phyloP scores from a whole-genome alignment of 2,329 filamentous ascomycete species.

The Cladophialophora yegresii region DNA sequence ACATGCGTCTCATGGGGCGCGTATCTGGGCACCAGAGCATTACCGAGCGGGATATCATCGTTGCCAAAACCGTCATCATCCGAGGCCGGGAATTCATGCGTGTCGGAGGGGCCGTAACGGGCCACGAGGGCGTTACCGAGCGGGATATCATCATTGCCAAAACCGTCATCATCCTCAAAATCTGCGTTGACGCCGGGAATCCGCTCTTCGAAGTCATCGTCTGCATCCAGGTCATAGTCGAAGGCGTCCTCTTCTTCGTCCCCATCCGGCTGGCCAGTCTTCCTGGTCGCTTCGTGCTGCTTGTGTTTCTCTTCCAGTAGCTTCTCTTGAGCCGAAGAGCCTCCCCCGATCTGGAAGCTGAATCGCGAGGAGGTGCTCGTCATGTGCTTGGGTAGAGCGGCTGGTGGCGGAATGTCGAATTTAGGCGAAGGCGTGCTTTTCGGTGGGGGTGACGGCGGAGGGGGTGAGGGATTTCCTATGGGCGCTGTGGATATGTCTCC shows the following conservation, averaged over 20 bases:
- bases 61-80: slow-evolving; percentile 43
- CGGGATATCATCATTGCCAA: slow-evolving; percentile 29
- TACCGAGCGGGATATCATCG: slow-evolving; percentile 9
- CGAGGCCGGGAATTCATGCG: slow-evolving; percentile 47
- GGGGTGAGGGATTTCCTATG: slow-evolving; percentile 24
- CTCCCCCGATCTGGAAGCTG: slow-evolving; percentile 64
- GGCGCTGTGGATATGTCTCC: slow-evolving; percentile 10
- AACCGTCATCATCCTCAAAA: slow-evolving; percentile 47
- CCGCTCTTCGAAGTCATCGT: slow-evolving; percentile 49
- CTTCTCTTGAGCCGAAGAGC: slow-evolving; percentile 61
- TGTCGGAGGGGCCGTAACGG: slow-evolving; percentile 18
- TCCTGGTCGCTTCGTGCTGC: slow-evolving; percentile 53
- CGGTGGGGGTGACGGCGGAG: slow-evolving; percentile 32
- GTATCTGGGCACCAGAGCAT: slow-evolving; percentile 26
- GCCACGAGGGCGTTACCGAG: slow-evolving; percentile 23
- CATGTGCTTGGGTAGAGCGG: slow-evolving; percentile 50
- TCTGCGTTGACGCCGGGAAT: slow-evolving; percentile 54
- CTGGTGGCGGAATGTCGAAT: slow-evolving; percentile 28
- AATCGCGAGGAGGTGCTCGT: slow-evolving; percentile 64
- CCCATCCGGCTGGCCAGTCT: slow-evolving; percentile 39
- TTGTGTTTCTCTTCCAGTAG: slow-evolving; percentile 65
- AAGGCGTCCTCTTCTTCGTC: slow-evolving; percentile 43
- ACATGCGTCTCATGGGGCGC: slow-evolving; percentile 6
- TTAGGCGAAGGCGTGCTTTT: slow-evolving; percentile 34
- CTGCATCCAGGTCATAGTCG: slow-evolving; percentile 47